Conservation (phyloP, 2,329 filamentous ascomycete species). For the Paecilomyces dactylethromorphus region DNA sequence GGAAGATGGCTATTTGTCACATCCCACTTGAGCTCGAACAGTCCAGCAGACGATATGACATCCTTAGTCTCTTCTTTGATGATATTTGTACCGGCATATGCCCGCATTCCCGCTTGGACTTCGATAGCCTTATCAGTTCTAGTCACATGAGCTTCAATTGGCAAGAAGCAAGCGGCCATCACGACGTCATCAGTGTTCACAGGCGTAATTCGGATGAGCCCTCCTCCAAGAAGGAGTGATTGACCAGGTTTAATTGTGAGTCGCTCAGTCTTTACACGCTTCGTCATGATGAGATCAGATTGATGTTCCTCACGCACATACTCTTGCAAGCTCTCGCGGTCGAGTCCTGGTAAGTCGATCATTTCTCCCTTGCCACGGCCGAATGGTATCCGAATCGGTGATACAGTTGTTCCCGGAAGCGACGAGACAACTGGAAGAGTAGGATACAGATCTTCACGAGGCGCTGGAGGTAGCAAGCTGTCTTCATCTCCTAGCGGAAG, state of each 20-base stretch:
- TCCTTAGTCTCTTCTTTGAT: conserved; percentile 51
- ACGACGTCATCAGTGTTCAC: conserved; percentile 58
- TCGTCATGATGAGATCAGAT: conserved; percentile 68
- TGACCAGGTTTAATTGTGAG: conserved; percentile 66
- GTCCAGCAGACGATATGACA: conserved; percentile 63
- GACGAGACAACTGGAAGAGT: conserved; percentile 80
- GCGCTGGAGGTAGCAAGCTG: conserved; percentile 68
- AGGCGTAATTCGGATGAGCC: conserved; percentile 82
- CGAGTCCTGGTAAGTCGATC: conserved; percentile 83
- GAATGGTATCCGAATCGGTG: conserved; percentile 87
- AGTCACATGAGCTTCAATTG: conserved; percentile 69
- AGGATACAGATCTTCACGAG: conserved; percentile 67
- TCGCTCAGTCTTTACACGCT: conserved; percentile 67
- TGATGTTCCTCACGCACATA: conserved; percentile 64
- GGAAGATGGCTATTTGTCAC: conserved; percentile 75
- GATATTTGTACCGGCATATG: conserved; percentile 58
- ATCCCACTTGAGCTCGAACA: conserved; percentile 69
- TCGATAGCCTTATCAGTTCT: conserved; percentile 70
- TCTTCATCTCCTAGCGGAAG: conserved; percentile 17
- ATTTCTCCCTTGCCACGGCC: conserved; percentile 81
- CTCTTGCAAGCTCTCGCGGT: conserved; percentile 64
- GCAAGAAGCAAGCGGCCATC: conserved; percentile 80
- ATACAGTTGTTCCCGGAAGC: conserved; percentile 87
- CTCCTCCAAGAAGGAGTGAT: conserved; percentile 77
- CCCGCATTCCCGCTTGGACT: conserved; percentile 60